These are phyloP conservation scores for Floccularia luteovirens DNA, from an alignment of 768 basidiomycete genomes.

Conservation along the genomic window DNA sequence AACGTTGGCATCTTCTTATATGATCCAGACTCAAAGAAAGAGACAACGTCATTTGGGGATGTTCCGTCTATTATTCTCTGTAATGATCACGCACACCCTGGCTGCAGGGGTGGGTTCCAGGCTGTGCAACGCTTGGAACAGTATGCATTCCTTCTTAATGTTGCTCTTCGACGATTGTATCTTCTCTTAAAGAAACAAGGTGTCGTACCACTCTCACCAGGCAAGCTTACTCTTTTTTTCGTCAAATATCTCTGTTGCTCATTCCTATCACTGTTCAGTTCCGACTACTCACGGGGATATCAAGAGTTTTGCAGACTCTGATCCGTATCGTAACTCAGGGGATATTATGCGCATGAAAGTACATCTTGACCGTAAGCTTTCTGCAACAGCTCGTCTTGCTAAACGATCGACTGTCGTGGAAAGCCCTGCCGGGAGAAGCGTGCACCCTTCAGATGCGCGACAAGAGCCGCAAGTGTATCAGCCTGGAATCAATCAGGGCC, in stretches of 20 bases:
- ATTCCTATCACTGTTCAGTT: slow-evolving; percentile 8
- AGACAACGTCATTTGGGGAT: slow-evolving; percentile 63
- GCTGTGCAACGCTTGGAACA: slow-evolving; percentile 93
- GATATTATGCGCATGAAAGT: slow-evolving; percentile 96
- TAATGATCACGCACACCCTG: slow-evolving; percentile 62
- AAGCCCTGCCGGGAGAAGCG: slow-evolving; percentile 84
- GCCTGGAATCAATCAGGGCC: slow-evolving; percentile 28
- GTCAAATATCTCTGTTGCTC: slow-evolving; percentile 4
- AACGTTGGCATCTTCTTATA: slow-evolving; percentile 76
- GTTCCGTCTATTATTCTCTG: slow-evolving; percentile 74
- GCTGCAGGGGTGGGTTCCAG: slow-evolving; percentile 74
- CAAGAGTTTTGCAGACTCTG: slow-evolving; percentile 38
- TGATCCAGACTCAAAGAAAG: slow-evolving; percentile 62
- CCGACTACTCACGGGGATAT: slow-evolving; percentile 17
- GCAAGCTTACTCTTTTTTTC: slow-evolving; percentile 28
- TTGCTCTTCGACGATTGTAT: slow-evolving; percentile 88
- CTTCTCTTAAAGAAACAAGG: slow-evolving; percentile 82
- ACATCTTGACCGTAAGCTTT: slow-evolving; percentile 91
- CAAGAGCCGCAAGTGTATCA: slow-evolving; percentile 24
- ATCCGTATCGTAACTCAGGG: slow-evolving; percentile 79
- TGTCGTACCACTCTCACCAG: slow-evolving; percentile 76
- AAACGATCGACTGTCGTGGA: slow-evolving; percentile 95
- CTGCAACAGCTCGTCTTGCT: slow-evolving; percentile 85
- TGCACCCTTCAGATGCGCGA: slow-evolving; percentile 59
- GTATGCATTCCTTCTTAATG: slow-evolving; percentile 94